These are phyloP conservation scores for Lasiodiplodia sp. DNA, from an alignment of 2,329 filamentous ascomycete genomes.

Conservation along the genomic window DNA sequence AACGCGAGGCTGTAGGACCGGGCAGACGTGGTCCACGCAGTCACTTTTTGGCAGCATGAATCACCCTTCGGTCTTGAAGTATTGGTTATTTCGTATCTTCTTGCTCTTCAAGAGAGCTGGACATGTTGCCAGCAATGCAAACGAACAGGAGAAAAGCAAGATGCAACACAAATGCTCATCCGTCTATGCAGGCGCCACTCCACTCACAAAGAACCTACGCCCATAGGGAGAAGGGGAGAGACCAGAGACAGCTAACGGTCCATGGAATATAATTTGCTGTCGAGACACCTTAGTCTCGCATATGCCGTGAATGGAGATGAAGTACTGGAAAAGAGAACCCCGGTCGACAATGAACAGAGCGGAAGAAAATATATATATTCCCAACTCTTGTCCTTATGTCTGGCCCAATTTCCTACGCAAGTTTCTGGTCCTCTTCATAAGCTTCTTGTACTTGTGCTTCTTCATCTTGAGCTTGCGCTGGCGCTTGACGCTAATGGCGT, in stretches of 20 bases:
- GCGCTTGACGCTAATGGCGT: slow-evolving; percentile 87
- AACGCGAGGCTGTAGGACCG: background rate
- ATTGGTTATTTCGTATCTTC: slow-evolving; percentile 1
- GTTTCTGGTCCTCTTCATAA: slow-evolving; percentile 91
- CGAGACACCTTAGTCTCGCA: background rate
- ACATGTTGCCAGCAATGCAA: background rate
- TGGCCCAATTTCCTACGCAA: slow-evolving; percentile 79
- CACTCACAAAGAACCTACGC: slow-evolving; percentile 13
- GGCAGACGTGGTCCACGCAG: background rate
- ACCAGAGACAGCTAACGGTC: background rate
- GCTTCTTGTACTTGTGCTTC: slow-evolving; percentile 99
- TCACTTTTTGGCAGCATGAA: background rate
- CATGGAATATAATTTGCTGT: slow-evolving; percentile 10
- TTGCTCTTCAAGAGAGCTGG: background rate
- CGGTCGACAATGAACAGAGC: background rate
- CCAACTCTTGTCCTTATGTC: slow-evolving; percentile 35
- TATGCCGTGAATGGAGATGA: slow-evolving; percentile 13
- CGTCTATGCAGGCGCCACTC: slow-evolving; percentile 24
- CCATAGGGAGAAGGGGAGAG: background rate
- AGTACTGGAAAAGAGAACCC: background rate
- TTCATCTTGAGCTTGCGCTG: slow-evolving; percentile 98
- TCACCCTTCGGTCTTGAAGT: background rate
- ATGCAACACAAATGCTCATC: slow-evolving; percentile 20
- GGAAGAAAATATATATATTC: slow-evolving; percentile 9
- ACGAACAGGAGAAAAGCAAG: background rate